Conservation (phyloP, 805 yeast genomes). For the Spathaspora arborariae region DNA sequence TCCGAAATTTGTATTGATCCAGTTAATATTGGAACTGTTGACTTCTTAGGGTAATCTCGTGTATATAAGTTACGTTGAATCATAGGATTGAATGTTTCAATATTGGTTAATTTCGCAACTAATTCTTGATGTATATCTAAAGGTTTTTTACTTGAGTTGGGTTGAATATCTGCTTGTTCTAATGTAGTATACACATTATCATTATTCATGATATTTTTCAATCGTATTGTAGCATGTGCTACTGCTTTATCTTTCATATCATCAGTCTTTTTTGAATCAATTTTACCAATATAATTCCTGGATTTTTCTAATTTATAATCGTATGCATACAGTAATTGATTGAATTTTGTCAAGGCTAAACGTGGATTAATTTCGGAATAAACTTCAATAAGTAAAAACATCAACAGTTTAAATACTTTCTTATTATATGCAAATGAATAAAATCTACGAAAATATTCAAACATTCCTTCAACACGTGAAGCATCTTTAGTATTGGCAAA, state of each 20-base stretch:
- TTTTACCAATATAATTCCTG: too few relatives aligned
- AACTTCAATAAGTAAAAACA: constrained; percentile 28
- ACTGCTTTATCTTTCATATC: too few relatives aligned
- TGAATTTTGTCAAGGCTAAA: constrained; percentile 22
- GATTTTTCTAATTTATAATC: background rate
- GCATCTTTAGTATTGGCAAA: constrained; percentile 25
- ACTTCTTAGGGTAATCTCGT: constrained; percentile 10
- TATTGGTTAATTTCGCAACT: constrained; percentile 3
- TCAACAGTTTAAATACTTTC: constrained; percentile 21
- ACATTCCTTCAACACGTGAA: constrained; percentile 25
- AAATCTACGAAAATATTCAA: constrained; percentile 33
- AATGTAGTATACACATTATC: background rate
- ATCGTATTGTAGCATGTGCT: constrained; percentile 18
- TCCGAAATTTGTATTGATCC: constrained; percentile 26
- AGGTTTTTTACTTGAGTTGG: constrained; percentile 4
- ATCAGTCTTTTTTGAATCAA: constrained; percentile 6
- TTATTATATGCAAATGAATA: constrained; percentile 31
- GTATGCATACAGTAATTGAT: constrained; percentile 9
- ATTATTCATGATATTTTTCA: constrained; percentile 18
- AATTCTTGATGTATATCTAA: constrained; percentile 12
- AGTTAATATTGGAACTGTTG: constrained; percentile 22
- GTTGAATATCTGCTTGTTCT: background rate
- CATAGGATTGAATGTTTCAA: constrained; percentile 20
- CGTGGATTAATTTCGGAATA: constrained; percentile 20
- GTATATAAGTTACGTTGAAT: constrained; percentile 25